These are phyloP conservation scores for Sugiyamaella floridensis DNA, from an alignment of 805 yeast genomes.

Conservation along the genomic window DNA sequence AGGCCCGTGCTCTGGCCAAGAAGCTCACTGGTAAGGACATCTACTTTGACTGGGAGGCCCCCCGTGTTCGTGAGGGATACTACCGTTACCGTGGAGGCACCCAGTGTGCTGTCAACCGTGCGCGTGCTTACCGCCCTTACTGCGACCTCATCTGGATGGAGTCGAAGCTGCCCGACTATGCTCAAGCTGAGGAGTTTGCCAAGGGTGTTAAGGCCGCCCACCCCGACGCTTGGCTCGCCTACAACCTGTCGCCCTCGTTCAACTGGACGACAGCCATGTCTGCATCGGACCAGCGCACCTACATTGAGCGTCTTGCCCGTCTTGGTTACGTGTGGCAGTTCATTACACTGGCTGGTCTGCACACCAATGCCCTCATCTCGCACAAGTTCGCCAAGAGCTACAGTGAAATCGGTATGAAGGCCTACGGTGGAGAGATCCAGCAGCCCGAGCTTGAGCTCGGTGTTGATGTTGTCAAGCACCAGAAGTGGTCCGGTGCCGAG, in stretches of 20 bases:
- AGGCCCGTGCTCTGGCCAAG: slow-evolving; percentile 71
- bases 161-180: slow-evolving; percentile 87
- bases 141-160: slow-evolving; percentile 98
- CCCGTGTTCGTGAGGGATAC: slow-evolving; percentile 95
- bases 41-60: slow-evolving; percentile 89
- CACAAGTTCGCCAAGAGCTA: slow-evolving; percentile 78
- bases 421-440: slow-evolving; percentile 85
- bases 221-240: slow-evolving; percentile 94
- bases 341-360: slow-evolving; percentile 94
- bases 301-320: slow-evolving; percentile 76
- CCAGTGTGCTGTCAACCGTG: slow-evolving; percentile 95
- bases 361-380: slow-evolving; percentile 88
- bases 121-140: slow-evolving; percentile 89
- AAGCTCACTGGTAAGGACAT: slow-evolving; percentile 73
- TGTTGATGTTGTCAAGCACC: slow-evolving; percentile 95
- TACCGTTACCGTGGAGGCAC: slow-evolving; percentile 96
- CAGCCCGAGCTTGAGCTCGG: slow-evolving; percentile 78
- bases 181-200: slow-evolving; percentile 91
- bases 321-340: slow-evolving; percentile 97
- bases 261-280: slow-evolving; percentile 97
- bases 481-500: slow-evolving; percentile 98
- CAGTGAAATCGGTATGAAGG: slow-evolving; percentile 84
- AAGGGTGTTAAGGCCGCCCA: slow-evolving; percentile 73
- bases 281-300: slow-evolving; percentile 79
- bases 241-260: slow-evolving; percentile 94